These are phyloP conservation scores for Cyclocybe aegerita DNA, from an alignment of 768 basidiomycete species.

Conservation along the genomic window DNA sequence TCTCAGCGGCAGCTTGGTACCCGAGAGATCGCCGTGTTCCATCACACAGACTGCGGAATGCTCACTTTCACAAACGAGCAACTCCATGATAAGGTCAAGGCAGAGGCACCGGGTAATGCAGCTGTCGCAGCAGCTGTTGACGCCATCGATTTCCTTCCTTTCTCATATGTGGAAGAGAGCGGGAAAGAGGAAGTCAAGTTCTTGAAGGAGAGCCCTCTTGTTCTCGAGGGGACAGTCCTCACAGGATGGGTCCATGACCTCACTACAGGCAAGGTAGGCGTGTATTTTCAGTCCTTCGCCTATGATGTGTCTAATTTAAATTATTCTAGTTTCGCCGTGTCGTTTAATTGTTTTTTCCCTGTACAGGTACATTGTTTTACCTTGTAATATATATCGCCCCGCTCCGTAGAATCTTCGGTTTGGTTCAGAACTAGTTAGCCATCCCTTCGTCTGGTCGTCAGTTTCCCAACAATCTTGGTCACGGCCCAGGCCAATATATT, in stretches of 20 bases:
- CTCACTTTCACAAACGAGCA: constrained; percentile 54
- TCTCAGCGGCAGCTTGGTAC: constrained; percentile 75
- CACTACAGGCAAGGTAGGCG: constrained; percentile 54
- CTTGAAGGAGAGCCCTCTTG: constrained; percentile 53
- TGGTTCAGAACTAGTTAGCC: too few relatives aligned
- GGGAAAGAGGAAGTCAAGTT: constrained; percentile 60
- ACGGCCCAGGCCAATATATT: too few relatives aligned
- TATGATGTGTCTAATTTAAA: not conserved
- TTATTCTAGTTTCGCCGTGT: constrained; percentile 11
- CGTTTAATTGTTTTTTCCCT: constrained; percentile 8
- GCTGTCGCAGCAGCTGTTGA: constrained; percentile 31
- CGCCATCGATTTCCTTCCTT: constrained; percentile 56
- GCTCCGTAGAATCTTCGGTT: too few relatives aligned
- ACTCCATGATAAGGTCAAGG: constrained; percentile 50
- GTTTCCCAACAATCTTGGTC: too few relatives aligned
- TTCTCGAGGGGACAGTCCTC: constrained; percentile 51
- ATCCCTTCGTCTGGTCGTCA: too few relatives aligned
- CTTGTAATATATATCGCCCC: too few relatives aligned
- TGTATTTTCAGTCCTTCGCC: not conserved
- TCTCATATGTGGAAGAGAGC: constrained; percentile 47
- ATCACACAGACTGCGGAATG: constrained; percentile 78
- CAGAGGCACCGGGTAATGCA: constrained; percentile 35
- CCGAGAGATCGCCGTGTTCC: constrained; percentile 64
- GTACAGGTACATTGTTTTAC: too few relatives aligned
- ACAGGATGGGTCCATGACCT: constrained; percentile 73